These are phyloP conservation scores for Sarcodon sp. DNA, from an alignment of 768 basidiomycete species.

Conservation along the genomic window DNA sequence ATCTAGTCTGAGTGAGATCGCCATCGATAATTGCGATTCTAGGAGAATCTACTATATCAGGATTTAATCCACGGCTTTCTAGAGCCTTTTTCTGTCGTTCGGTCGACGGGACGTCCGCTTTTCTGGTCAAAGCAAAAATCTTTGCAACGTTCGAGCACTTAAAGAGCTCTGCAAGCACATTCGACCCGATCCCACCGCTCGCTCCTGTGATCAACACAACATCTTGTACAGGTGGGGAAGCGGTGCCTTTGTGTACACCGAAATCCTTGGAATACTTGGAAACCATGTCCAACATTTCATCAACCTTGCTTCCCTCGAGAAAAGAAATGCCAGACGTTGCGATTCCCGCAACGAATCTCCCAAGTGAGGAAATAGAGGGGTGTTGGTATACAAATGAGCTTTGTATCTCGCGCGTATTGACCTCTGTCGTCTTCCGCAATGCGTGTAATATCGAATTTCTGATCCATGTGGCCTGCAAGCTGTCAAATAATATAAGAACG, in stretches of 20 bases:
- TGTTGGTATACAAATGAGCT: conserved; percentile 22
- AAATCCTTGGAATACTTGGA: conserved; percentile 22
- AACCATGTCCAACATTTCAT: conserved; percentile 24
- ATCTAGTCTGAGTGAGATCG: conserved; percentile 8
- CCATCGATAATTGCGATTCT: conserved; percentile 22
- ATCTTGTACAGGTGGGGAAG: background rate
- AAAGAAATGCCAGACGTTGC: background rate
- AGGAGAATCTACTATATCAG: conserved; percentile 11
- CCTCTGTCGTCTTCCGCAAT: conserved; percentile 9
- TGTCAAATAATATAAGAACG: background rate
- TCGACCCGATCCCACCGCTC: conserved; percentile 17
- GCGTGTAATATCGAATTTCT: conserved; percentile 17
- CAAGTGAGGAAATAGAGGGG: conserved; percentile 22
- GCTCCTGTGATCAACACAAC: conserved; percentile 19
- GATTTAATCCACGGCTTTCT: conserved; percentile 18
- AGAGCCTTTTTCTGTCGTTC: conserved; percentile 17
- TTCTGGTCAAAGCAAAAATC: background rate
- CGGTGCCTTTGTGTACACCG: conserved; percentile 1
- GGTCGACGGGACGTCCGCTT: conserved; percentile 6
- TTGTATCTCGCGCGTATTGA: conserved; percentile 10
- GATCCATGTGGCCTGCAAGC: conserved; percentile 20
- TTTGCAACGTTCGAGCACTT: conserved; percentile 4
- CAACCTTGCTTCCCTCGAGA: conserved; percentile 1
- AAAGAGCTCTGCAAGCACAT: conserved; percentile 13
- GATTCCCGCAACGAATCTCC: conserved; percentile 7